Base-by-base conservation (phyloP, 495 filamentous ascomycete genomes). In the Penicillium bialowiezense region DNA sequence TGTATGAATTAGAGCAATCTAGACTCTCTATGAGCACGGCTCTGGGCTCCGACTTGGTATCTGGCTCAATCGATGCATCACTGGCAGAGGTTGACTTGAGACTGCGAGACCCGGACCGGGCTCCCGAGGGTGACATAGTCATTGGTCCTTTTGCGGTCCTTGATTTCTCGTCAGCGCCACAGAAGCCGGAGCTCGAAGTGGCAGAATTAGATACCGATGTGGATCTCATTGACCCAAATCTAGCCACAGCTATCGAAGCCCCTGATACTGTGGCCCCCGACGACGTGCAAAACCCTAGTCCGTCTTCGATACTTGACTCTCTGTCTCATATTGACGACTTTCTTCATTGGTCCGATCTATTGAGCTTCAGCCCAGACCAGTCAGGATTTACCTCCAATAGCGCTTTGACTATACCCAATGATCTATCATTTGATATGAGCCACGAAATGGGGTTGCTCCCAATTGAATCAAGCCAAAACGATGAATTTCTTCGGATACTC, bases 71-170 rank as follows among this genome's bases (percentile, higher is more conserved):
- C 35, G 62, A 67, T 54, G 62, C 62, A 0, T 69, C 64, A 12
- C 36, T 69, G 44, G 56, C 58, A 3, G 67, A 69, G 36, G 58
- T 69, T 33, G 67, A 69, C 37, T 15, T 35, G 5, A 48, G 60
- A 35, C 57, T 60, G 1, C 56, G 60, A 50, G 54, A 67, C 14
- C 49, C 60, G 1, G 60, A 59, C 2, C 44, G 52, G 10, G 24
- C 51, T 2, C 32, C 54, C 1, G 47, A 53, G 7, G 41, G 48
- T n/a, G 60, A 67, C 24, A 57, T 65, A n/a, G 60, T 62, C 8
- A 57, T 69, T 15, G 64, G 67, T 2, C 67, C 67, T 1, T 69
- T 69, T 47, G 51, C 54, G 7, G 64, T 69, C 5, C 55, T 69
- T 2, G 56, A 65, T 20, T 58, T 69, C 3, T 24, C 58, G 3